Base-by-base conservation (phyloP, 768 basidiomycete species). In the Saitozyma podzolica region DNA sequence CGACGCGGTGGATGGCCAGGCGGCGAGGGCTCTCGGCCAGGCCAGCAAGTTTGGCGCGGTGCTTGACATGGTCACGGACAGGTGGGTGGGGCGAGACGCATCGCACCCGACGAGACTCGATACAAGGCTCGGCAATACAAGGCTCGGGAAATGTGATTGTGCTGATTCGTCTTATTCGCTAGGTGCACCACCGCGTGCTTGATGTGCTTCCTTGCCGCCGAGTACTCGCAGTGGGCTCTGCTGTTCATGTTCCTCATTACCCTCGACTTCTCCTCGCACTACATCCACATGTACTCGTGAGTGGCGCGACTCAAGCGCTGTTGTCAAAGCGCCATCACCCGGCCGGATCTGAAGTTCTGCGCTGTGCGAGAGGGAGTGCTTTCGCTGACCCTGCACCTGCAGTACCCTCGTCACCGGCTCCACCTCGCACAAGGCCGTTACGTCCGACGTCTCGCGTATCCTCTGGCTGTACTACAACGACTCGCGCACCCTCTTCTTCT, bases 251-350 rank as follows among this genome's bases (percentile, higher is more conserved):
- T 91, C 82, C 86, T 99, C 64, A 99, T 99, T 80, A 87, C 94
- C 0, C 86, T 99, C 61, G 96, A 99, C 79, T 99, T 99, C 78
- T 89, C 90, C 71, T 95, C 92, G 69, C 96, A 98, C 80, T 98
- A 98, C 81, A 97, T 98, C 87, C 96, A 98, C 80, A 99, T 98
- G 96, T 96, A 97, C 80, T 96, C 95, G 95, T 94, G 72, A 56
- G 84, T 73, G 6, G 45, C 45, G 11, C 11, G 13, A 47, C 45
- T 47, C 13, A 17, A 11, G n/a, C n/a, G n/a, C n/a, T n/a, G n/a
- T n/a, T n/a, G n/a, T n/a, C n/a, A n/a, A n/a, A n/a, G n/a, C n/a
- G n/a, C n/a, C n/a, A n/a, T n/a, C n/a, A n/a, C n/a, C n/a, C n/a
- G n/a, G n/a, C n/a, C n/a, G n/a, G n/a, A n/a, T n/a, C n/a, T n/a